phyloP scores from a whole-genome alignment of 106 monocot genomes.

The Dioscorea dumetorum region DNA sequence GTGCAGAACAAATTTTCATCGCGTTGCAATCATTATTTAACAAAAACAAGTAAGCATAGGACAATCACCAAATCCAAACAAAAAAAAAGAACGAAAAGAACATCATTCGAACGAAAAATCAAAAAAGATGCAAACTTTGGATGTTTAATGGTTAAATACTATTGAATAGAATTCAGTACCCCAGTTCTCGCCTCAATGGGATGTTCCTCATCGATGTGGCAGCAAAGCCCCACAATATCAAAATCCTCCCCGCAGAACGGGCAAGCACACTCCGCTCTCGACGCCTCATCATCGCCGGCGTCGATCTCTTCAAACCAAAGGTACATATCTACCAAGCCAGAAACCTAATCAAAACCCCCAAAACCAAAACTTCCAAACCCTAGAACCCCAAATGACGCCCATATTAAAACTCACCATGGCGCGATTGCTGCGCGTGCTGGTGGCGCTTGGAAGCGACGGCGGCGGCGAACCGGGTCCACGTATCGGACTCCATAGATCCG shows the following conservation, averaged over 20 bases:
- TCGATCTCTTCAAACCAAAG: conserved; percentile 68
- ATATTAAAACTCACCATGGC: conserved; percentile 32
- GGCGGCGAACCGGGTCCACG: conserved; percentile 49
- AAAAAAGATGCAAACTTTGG: not conserved
- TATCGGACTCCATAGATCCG: conserved; percentile 46
- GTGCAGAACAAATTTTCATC: too few species aligned
- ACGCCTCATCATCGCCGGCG: conserved; percentile 44
- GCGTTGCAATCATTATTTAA: too few species aligned
- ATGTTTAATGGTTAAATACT: not conserved
- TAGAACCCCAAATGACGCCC: not conserved
- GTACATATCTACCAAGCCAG: conserved; percentile 49
- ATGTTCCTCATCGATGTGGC: conserved; percentile 86
- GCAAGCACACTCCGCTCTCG: conserved; percentile 51
- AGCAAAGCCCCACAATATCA: conserved; percentile 72
- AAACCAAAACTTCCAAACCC: not conserved
- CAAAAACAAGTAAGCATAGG: too few species aligned
- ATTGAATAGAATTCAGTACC: conserved; percentile 21
- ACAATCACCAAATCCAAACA: too few species aligned
- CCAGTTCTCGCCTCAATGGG: conserved; percentile 73
- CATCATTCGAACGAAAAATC: not conserved
- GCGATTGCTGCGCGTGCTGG: conserved; percentile 44
- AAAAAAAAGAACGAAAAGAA: not conserved
- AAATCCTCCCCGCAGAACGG: conserved; percentile 83
- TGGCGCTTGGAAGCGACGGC: conserved; percentile 46
- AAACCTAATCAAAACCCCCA: conserved; percentile 2